These are phyloP conservation scores for Ogataea hybrid DNA, from an alignment of 1,139 yeast genomes.

Conservation along the genomic window DNA sequence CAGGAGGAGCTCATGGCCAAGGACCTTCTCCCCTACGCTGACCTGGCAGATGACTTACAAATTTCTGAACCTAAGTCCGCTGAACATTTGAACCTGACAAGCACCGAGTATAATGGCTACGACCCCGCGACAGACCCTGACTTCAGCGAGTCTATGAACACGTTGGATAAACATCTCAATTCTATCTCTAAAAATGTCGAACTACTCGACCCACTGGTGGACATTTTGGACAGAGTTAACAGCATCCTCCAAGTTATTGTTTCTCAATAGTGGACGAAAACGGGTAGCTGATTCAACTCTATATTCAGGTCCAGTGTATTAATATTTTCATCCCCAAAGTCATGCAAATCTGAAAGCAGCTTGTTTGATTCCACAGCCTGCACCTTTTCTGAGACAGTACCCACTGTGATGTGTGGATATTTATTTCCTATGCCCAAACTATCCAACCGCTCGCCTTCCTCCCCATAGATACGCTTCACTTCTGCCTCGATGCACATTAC, in stretches of 20 bases:
- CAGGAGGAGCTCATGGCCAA: constrained; percentile 16
- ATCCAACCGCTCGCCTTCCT: constrained; percentile 25
- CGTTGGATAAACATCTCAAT: constrained; percentile 14
- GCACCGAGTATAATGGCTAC: constrained; percentile 5
- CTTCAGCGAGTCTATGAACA: constrained; percentile 9
- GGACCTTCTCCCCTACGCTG: constrained; percentile 14
- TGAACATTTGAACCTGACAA: constrained; percentile 10
- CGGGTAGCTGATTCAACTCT: constrained; percentile 16
- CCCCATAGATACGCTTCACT: constrained; percentile 30
- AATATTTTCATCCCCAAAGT: constrained; percentile 16
- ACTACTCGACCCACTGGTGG: constrained; percentile 15
- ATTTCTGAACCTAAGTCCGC: background rate
- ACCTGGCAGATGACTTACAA: constrained; percentile 6
- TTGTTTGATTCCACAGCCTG: constrained; percentile 51
- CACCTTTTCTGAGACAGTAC: constrained; percentile 48
- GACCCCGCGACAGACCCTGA: constrained; percentile 15
- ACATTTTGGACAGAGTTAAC: constrained; percentile 17
- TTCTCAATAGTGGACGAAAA: constrained; percentile 20
- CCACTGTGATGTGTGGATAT: constrained; percentile 74
- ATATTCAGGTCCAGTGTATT: constrained; percentile 13
- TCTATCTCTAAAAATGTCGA: constrained; percentile 17
- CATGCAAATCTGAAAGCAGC: constrained; percentile 33
- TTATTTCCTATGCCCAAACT: constrained; percentile 39
- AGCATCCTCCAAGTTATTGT: constrained; percentile 15
- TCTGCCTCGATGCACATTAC: constrained; percentile 59